Conservation (phyloP, 305 asterid genomes). For the Stenogyne calaminthoides region DNA sequence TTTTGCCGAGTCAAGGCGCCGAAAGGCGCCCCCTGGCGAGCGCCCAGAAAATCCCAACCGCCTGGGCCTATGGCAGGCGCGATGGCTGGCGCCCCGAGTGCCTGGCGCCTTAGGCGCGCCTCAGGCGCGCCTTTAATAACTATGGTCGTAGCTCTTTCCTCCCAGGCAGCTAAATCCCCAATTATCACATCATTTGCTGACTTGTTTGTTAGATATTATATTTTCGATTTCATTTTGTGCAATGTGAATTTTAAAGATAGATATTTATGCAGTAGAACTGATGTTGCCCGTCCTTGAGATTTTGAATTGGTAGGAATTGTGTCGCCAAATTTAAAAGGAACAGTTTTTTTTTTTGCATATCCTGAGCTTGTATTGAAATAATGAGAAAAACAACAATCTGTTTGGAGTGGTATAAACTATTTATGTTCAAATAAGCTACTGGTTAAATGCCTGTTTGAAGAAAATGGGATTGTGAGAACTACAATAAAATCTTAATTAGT, state of each 20-base stretch:
- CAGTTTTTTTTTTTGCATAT: background rate
- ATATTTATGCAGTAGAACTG: slow-evolving; percentile 14
- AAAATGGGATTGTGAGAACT: background rate
- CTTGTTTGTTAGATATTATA: background rate
- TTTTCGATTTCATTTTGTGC: slow-evolving; percentile 12
- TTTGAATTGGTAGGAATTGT: slow-evolving; percentile 15
- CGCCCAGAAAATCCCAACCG: too few relatives aligned
- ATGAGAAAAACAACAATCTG: slow-evolving; percentile 10
- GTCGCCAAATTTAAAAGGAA: background rate
- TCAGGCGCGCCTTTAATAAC: too few relatives aligned
- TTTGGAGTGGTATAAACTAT: background rate
- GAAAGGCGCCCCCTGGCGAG: too few relatives aligned
- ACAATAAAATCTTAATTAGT: slow-evolving; percentile 14
- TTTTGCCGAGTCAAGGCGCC: too few relatives aligned
- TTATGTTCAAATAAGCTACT: slow-evolving; percentile 6
- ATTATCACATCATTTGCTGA: slow-evolving; percentile 22
- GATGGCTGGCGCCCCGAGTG: too few relatives aligned
- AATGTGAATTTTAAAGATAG: background rate
- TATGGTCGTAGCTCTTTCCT: slow-evolving; percentile 1
- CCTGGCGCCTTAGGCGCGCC: too few relatives aligned
- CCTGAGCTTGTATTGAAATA: slow-evolving; percentile 9
- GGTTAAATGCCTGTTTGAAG: slow-evolving; percentile 14
- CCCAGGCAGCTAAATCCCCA: slow-evolving; percentile 14
- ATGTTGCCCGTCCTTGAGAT: background rate
- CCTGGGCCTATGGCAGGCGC: too few relatives aligned